Conservation (phyloP, 192 early-diverging fungal species). For the Pilaira anomala region DNA sequence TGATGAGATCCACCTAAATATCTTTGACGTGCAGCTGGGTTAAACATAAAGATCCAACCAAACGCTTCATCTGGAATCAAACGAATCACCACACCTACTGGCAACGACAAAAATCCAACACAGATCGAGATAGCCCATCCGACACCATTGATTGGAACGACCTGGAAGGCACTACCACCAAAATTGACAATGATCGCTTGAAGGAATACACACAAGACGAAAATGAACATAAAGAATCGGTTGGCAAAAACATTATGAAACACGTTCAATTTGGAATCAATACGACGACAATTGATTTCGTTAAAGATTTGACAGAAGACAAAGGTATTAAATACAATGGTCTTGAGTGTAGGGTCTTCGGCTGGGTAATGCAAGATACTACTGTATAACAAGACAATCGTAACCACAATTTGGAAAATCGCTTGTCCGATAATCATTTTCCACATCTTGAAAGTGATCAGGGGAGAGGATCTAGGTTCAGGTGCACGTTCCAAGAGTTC, state of each 20-base stretch:
- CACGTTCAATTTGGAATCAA: constrained; percentile 81
- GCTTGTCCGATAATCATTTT: constrained; percentile 93
- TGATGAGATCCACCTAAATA: constrained; percentile 21
- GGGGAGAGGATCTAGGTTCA: constrained; percentile 71
- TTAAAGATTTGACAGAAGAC: constrained; percentile 89
- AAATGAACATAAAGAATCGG: constrained; percentile 76
- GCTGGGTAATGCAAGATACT: constrained; percentile 53
- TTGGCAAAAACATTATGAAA: constrained; percentile 79
- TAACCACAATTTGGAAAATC: constrained; percentile 83
- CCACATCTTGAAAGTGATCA: constrained; percentile 93
- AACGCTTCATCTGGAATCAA: constrained; percentile 73
- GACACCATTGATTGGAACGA: constrained; percentile 56
- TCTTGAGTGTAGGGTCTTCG: constrained; percentile 48
- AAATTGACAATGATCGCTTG: constrained; percentile 91
- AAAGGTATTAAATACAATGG: constrained; percentile 91
- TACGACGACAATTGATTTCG: constrained; percentile 82
- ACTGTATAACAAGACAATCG: constrained; percentile 72
- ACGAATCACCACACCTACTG: constrained; percentile 83
- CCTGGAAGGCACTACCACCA: constrained; percentile 84
- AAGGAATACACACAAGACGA: constrained; percentile 66
- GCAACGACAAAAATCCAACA: constrained; percentile 75
- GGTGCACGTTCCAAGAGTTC: constrained; percentile 88
- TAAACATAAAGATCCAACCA: constrained; percentile 30
- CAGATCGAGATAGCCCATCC: constrained; percentile 85
- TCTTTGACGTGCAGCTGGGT: constrained; percentile 27